Evolutionary conservation across 805 yeast genomes (phyloP).

Genomic region (Tetrapisispora nanseiensis): DNA sequence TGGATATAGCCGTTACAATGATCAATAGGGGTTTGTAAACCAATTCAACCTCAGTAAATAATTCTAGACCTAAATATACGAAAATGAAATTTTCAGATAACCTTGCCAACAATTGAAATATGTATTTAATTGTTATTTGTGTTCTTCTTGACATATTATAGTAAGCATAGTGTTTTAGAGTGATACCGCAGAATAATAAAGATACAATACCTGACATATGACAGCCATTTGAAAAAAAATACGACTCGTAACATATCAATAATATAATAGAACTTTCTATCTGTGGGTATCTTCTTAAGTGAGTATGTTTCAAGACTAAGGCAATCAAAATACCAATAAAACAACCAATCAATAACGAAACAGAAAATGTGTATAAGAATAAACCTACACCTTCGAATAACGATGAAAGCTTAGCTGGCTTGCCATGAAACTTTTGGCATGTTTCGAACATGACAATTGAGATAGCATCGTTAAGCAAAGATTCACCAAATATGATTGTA

Average conservation of each 20-base stretch:
- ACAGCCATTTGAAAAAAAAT: constrained; percentile 96
- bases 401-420: constrained; percentile 61
- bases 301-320: constrained; percentile 79
- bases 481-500: constrained; percentile 95
- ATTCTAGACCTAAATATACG: constrained; percentile 84
- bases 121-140: constrained; percentile 90
- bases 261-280: constrained; percentile 90
- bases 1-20: constrained; percentile 78
- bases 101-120: constrained; percentile 90
- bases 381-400: constrained; percentile 89
- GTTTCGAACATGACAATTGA: constrained; percentile 99
- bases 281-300: constrained; percentile 89
- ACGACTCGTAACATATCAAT: constrained; percentile 87
- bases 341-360: constrained; percentile 83
- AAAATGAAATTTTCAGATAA: constrained; percentile 93
- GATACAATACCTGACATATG: constrained; percentile 99
- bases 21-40: constrained; percentile 91
- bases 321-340: constrained; percentile 85
- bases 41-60: constrained; percentile 91
- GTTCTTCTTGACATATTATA: constrained; percentile 96
- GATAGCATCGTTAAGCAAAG: constrained; percentile 90
- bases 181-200: constrained; percentile 88
- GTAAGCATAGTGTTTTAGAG: constrained; percentile 93
- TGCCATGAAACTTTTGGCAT: constrained; percentile 90
- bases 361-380: constrained; percentile 85